Evolutionary conservation across 1,284 basidiomycete genomes (phyloP).

Genomic region (Rhodotorula sp.): DNA sequence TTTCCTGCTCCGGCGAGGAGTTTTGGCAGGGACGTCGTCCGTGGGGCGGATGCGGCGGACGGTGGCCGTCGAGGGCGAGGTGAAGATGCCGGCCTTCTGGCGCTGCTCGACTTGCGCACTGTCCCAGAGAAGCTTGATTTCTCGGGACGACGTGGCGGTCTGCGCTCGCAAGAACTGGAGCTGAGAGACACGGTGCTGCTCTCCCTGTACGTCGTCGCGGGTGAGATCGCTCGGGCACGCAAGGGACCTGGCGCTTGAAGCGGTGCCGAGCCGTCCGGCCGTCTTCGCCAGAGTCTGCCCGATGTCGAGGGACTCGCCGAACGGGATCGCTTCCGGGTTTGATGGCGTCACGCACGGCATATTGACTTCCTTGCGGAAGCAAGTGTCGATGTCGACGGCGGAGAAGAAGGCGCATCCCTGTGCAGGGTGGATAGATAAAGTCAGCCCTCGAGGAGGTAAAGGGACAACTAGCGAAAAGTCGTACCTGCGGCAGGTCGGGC

Average conservation of each 20-base stretch:
- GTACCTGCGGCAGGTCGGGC: slow-evolving; percentile 85
- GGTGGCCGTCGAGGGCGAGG: neutral
- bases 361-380: slow-evolving; percentile 93
- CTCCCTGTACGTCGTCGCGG: slow-evolving; percentile 59
- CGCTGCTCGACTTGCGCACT: neutral
- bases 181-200: slow-evolving; percentile 62
- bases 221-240: slow-evolving; percentile 16
- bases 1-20: neutral
- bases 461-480: slow-evolving; percentile 50
- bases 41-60: neutral
- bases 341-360: slow-evolving; percentile 95
- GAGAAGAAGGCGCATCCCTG: slow-evolving; percentile 80
- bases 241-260: slow-evolving; percentile 27
- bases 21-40: neutral
- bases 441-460: too few relatives aligned
- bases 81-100: neutral
- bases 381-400: slow-evolving; percentile 87
- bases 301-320: slow-evolving; percentile 84
- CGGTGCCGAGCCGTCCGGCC: too few relatives aligned
- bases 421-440: neutral
- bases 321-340: slow-evolving; percentile 74
- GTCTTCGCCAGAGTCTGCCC: slow-evolving; percentile 27
- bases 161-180: slow-evolving; percentile 70
- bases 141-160: slow-evolving; percentile 64
- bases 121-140: slow-evolving; percentile 60